Evolutionary conservation across 139 green algal species (phyloP), one percentile per base, ranked within the genome.

Genomic region (Bryopsis sp.): DNA sequence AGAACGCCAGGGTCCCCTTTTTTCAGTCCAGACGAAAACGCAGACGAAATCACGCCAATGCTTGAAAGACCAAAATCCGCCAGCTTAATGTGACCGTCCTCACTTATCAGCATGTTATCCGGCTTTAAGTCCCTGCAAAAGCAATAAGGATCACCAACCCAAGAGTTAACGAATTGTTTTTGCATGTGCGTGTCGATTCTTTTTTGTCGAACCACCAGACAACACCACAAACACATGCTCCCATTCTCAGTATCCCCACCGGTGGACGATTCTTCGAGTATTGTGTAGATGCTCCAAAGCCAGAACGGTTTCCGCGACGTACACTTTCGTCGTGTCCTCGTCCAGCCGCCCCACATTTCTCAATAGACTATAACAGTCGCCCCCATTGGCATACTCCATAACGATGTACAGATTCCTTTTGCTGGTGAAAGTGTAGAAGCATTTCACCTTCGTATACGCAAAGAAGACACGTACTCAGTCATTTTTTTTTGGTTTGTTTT

Each of bases 51-150:
- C 43, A 54, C 43, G 19, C 90, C 90, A 31, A 95, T 79, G 65
- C 82, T 86, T 11, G 79, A 90, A 28, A 97, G 81, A n/a, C 91
- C 91, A 81, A 97, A 96, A 74, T 97, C 90, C 0, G 87, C 89
- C 24, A 95, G 84, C 81, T 98, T 98, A 62, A 98, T 83, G 80
- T 97, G 93, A 15, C 93, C 93, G 35, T 93, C 71, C 26, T 29
- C 2, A 29, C 34, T 83, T 61, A 98, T 89, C 24, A 98, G 87
- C 64, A 98, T 77, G 78, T 98, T 98, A 80, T 98, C 94, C 0
- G 93, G 93, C 82, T 98, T 98, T 8, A 97, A 48, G 72, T 98
- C 93, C 3, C 92, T 79, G 74, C 97, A 90, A n/a, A n/a, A n/a
- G 48, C n/a, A n/a, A n/a, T n/a, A n/a, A n/a, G n/a, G n/a, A n/a